A percentile compares a stretch with the other conserved stretches of the same genome.
These are phyloP conservation scores for Fusarium heterosporum DNA, from an alignment of 2,329 filamentous ascomycete genomes.

Conservation along the genomic window DNA sequence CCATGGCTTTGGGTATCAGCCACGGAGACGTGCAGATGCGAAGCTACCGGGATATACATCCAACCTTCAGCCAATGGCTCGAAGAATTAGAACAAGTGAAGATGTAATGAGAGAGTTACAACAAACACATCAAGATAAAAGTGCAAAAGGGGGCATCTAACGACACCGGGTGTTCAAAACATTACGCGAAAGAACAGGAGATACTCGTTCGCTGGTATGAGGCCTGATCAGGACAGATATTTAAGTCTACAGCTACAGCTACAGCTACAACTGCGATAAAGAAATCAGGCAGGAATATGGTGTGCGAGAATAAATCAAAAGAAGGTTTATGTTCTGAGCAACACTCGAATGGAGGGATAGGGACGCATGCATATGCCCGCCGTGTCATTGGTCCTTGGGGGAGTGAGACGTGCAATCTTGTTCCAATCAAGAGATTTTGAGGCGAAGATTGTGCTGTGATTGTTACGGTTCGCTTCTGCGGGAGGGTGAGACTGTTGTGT, in stretches of 20 bases:
- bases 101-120: not conserved
- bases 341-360: constrained; percentile 30
- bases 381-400: constrained; percentile 1
- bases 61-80: constrained; percentile 19
- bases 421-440: constrained; percentile 41
- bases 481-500: constrained; percentile 37
- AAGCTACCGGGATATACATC: constrained; percentile 50
- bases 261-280: constrained; percentile 1
- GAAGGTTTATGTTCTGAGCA: constrained; percentile 5
- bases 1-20: constrained; percentile 28
- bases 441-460: constrained; percentile 31
- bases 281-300: constrained; percentile 27
- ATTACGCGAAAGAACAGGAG: constrained; percentile 18
- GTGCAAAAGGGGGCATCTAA: constrained; percentile 30
- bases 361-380: constrained; percentile 43
- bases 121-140: constrained; percentile 29
- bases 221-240: constrained; percentile 34
- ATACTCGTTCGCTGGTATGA: constrained; percentile 22
- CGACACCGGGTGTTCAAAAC: constrained; percentile 21
- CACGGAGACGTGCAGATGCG: constrained; percentile 25
- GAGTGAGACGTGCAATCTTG: constrained; percentile 24
- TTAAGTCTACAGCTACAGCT: constrained; percentile 28
- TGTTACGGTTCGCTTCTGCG: constrained; percentile 21
- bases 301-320: constrained; percentile 25
- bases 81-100: constrained; percentile 1